Conservation (phyloP, 176 grass and related monocot species). For the Stipa capillata region DNA sequence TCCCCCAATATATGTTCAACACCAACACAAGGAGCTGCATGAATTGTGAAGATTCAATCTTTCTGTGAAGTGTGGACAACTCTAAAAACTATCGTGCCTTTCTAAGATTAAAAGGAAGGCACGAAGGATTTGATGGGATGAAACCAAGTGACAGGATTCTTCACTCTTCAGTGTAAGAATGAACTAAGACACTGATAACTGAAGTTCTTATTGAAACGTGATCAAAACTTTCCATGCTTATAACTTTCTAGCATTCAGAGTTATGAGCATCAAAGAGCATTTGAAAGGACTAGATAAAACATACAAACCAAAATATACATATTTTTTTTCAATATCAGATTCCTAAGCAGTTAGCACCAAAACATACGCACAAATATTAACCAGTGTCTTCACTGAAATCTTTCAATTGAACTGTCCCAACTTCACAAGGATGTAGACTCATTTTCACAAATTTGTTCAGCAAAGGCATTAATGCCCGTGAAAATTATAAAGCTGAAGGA, state of each 20-base stretch:
- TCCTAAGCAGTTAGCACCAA: neutral
- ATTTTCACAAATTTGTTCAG: neutral
- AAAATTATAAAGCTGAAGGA: neutral
- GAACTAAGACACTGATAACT: neutral
- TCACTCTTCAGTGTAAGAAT: no score
- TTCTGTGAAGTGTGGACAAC: neutral
- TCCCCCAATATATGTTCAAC: neutral
- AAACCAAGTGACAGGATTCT: no score
- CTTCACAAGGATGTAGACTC: neutral
- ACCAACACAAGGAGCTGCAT: neutral
- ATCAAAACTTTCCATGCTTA: neutral
- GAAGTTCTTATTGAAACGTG: neutral
- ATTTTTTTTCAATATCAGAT: neutral
- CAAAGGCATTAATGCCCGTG: neutral
- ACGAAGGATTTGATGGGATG: no score
- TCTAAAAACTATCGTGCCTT: neutral
- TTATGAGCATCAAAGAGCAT: neutral
- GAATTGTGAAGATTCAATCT: neutral
- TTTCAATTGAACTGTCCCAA: neutral
- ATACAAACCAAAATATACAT: neutral
- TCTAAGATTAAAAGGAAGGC: neutral
- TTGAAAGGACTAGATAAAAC: neutral
- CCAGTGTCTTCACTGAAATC: neutral
- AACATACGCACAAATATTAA: neutral
- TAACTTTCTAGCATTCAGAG: neutral